phyloP scores from a whole-genome alignment of 164 flowering plant genomes.

The Macadamia tetraphylla region DNA sequence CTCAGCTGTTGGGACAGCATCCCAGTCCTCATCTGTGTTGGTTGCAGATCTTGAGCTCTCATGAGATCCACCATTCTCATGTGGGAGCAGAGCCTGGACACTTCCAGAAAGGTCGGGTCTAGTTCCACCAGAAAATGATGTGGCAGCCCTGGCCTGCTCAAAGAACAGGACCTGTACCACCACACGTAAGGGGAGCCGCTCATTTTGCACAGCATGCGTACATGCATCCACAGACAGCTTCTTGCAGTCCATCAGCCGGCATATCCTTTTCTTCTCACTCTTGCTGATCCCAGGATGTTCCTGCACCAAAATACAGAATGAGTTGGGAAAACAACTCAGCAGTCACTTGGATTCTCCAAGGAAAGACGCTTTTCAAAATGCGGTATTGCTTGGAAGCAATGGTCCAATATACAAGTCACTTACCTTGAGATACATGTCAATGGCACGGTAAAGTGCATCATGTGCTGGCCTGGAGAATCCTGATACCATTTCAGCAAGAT shows the following conservation, averaged over 20 bases:
- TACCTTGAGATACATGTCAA: constrained; percentile 90
- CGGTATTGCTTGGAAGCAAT: background rate
- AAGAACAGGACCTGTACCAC: constrained; percentile 94
- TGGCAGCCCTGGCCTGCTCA: constrained; percentile 75
- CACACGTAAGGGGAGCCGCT: constrained; percentile 78
- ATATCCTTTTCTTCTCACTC: constrained; percentile 79
- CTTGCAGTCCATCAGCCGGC: constrained; percentile 91
- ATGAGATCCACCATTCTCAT: constrained; percentile 36
- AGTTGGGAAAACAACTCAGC: background rate
- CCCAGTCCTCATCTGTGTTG: constrained; percentile 71
- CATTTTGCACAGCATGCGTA: constrained; percentile 93
- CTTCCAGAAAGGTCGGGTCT: constrained; percentile 54
- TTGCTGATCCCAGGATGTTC: constrained; percentile 77
- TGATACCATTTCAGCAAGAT: constrained; percentile 63
- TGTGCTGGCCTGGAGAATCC: constrained; percentile 55
- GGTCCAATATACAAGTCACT: constrained; percentile 1
- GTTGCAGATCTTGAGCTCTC: constrained; percentile 60
- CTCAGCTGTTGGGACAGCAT: constrained; percentile 46
- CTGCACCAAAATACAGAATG: constrained; percentile 30
- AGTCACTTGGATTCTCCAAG: too few relatives aligned
- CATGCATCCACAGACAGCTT: constrained; percentile 91
- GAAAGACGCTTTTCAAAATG: background rate
- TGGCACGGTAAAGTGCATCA: constrained; percentile 84
- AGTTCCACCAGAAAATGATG: constrained; percentile 39
- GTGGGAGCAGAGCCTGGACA: constrained; percentile 33